Percentiles rank a stretch among this genome's conserved stretches.
These are phyloP conservation scores for Zarea fungicola DNA, from an alignment of 2,329 filamentous ascomycete genomes.

Conservation along the genomic window DNA sequence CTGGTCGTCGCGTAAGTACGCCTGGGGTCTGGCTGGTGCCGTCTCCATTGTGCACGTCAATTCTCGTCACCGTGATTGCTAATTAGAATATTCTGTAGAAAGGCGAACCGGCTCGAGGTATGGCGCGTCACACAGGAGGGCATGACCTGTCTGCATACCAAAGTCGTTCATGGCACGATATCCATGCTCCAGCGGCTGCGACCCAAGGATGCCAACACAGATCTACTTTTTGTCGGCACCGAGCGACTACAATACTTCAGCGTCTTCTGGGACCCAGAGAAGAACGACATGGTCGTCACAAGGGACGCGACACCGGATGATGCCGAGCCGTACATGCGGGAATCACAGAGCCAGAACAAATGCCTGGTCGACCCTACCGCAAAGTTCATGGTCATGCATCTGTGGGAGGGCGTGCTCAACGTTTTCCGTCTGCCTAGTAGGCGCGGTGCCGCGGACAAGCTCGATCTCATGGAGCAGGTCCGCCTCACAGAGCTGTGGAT, in stretches of 20 bases:
- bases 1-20: constrained; percentile 76
- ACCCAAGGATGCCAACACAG: constrained; percentile 66
- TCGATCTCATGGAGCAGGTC: constrained; percentile 49
- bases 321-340: constrained; percentile 59
- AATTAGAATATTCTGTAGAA: constrained; percentile 44
- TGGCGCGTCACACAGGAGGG: constrained; percentile 64
- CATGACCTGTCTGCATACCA: constrained; percentile 60
- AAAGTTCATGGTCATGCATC: constrained; percentile 50
- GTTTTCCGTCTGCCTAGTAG: constrained; percentile 46
- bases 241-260: constrained; percentile 90
- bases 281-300: constrained; percentile 44
- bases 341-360: constrained; percentile 76
- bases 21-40: not conserved
- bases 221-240: constrained; percentile 89
- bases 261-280: constrained; percentile 68
- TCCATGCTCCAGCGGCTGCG: constrained; percentile 77
- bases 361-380: constrained; percentile 80
- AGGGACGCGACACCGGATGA: constrained; percentile 48
- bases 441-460: constrained; percentile 38
- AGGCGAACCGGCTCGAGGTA: constrained; percentile 80
- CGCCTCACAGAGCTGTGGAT: constrained; percentile 56
- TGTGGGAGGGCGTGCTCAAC: constrained; percentile 57
- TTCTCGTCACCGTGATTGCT: constrained; percentile 19
- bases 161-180: constrained; percentile 77
- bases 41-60: not conserved